Conservation (phyloP, 2,329 filamentous ascomycete genomes). For the Decorospora gaudefroyi region DNA sequence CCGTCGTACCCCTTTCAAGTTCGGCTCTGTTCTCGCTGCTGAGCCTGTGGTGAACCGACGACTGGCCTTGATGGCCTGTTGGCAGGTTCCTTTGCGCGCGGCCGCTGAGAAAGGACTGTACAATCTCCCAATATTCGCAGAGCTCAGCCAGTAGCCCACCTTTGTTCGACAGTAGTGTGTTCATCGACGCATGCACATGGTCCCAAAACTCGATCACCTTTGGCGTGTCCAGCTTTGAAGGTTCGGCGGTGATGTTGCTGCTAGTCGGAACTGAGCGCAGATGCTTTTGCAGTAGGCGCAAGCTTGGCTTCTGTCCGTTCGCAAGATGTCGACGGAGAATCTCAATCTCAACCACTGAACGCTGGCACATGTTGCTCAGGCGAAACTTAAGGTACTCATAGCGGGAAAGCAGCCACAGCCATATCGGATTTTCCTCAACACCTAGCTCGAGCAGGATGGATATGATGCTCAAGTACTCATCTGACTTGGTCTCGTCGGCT, state of each 20-base stretch:
- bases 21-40: conserved; percentile 70
- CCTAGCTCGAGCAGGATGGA: conserved; percentile 87
- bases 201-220: conserved; percentile 93
- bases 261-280: conserved; percentile 74
- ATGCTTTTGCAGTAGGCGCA: conserved; percentile 72
- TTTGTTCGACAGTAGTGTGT: conserved; percentile 70
- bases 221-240: conserved; percentile 69
- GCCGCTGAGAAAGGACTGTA: conserved; percentile 86
- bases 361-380: conserved; percentile 77
- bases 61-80: conserved; percentile 78
- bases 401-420: conserved; percentile 89
- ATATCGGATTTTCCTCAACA: conserved; percentile 94
- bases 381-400: conserved; percentile 88
- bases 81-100: conserved; percentile 80
- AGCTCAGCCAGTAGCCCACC: conserved; percentile 87
- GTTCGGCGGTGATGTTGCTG: conserved; percentile 59
- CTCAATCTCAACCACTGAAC: conserved; percentile 90
- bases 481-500: conserved; percentile 60
- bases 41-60: conserved; percentile 77
- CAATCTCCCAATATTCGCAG: conserved; percentile 90
- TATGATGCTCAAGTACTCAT: conserved; percentile 93
- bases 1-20: conserved; percentile 75
- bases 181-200: conserved; percentile 76
- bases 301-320: conserved; percentile 70
- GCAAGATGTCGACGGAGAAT: conserved; percentile 82